phyloP scores from a whole-genome alignment of 108 stramenopile species.

The Seminavis robusta region DNA sequence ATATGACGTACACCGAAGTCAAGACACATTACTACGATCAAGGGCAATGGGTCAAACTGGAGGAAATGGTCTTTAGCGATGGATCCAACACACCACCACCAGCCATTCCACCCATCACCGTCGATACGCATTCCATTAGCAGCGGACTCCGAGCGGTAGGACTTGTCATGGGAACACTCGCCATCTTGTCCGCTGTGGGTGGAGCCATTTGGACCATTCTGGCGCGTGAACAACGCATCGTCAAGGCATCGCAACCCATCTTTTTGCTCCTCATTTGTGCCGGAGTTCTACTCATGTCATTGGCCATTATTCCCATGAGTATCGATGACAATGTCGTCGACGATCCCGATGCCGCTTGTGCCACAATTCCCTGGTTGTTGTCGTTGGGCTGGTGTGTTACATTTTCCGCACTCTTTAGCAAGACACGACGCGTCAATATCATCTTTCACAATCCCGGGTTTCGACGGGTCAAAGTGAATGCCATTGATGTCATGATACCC shows the following conservation, averaged over 20 bases:
- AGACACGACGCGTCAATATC: slow-evolving; percentile 46
- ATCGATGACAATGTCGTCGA: slow-evolving; percentile 32
- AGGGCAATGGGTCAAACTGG: slow-evolving; percentile 26
- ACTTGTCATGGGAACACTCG: no score
- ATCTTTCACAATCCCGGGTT: slow-evolving; percentile 14
- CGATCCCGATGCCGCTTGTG: slow-evolving; percentile 4
- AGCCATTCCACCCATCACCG: slow-evolving; percentile 28
- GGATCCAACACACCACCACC: slow-evolving; percentile 28
- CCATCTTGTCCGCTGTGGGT: no score
- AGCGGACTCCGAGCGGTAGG: no score
- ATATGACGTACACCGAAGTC: slow-evolving; percentile 23
- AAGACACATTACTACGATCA: slow-evolving; percentile 25
- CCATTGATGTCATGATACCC: slow-evolving; percentile 47
- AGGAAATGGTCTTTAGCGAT: slow-evolving; percentile 31
- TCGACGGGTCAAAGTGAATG: slow-evolving; percentile 14
- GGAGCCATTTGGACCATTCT: no score
- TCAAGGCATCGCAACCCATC: slow-evolving; percentile 44
- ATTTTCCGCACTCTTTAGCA: slow-evolving; percentile 51
- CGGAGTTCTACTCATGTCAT: slow-evolving; percentile 49
- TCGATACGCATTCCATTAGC: no score
- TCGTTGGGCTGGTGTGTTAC: slow-evolving; percentile 43
- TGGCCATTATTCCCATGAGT: slow-evolving; percentile 23
- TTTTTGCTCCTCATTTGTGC: slow-evolving; percentile 54
- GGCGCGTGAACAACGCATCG: slow-evolving; percentile 17
- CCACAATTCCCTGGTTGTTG: slow-evolving; percentile 47